phyloP scores from a whole-genome alignment of 108 stramenopile genomes.

The Epithemia pelagica region DNA sequence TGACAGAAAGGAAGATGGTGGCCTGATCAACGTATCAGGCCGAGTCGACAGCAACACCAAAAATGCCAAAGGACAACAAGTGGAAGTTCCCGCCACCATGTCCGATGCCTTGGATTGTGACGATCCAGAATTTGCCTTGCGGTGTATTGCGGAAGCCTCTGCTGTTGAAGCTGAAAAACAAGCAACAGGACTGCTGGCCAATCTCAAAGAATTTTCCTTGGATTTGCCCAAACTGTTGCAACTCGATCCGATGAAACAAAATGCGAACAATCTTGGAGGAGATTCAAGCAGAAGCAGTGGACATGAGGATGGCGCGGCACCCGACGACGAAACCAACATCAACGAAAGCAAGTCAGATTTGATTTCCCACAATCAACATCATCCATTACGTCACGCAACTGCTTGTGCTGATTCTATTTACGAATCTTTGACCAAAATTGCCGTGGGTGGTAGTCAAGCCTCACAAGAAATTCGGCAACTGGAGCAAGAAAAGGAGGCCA shows the following conservation, averaged over 20 bases:
- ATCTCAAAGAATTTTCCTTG: constrained; percentile 16
- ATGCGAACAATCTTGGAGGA: constrained; percentile 3
- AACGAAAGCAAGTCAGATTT: constrained; percentile 10
- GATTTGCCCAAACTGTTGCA: constrained; percentile 1
- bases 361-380: constrained; percentile 4
- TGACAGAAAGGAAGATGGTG: too few relatives aligned
- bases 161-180: constrained; percentile 3
- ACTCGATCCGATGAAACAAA: neutral
- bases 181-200: constrained; percentile 30
- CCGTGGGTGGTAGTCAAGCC: constrained; percentile 73
- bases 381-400: constrained; percentile 41
- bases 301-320: too few relatives aligned
- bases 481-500: constrained; percentile 54
- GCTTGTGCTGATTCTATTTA: constrained; percentile 73
- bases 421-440: constrained; percentile 71
- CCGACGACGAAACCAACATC: constrained; percentile 2
- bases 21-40: too few relatives aligned
- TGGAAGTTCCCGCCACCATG: constrained; percentile 39
- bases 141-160: constrained; percentile 33
- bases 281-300: neutral
- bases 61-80: too few relatives aligned
- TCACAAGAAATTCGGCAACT: constrained; percentile 66
- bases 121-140: constrained; percentile 42
- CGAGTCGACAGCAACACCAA: too few relatives aligned
- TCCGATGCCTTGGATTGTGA: constrained; percentile 43